Evolutionary conservation across 2,329 filamentous ascomycete genomes (phyloP).

Genomic region (Diaporthe humulicola): DNA sequence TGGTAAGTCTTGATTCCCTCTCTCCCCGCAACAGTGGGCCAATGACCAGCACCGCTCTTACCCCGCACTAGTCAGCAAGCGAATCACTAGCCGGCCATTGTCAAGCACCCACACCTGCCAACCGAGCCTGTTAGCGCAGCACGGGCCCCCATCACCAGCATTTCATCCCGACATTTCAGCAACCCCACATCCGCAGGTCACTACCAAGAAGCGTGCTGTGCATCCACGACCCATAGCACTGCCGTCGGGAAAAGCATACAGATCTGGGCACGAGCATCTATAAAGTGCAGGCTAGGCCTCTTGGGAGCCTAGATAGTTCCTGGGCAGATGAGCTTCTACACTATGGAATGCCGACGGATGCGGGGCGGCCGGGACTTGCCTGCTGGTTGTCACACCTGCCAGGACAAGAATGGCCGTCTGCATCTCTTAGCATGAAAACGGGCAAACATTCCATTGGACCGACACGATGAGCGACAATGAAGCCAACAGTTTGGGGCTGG

Average conservation of each 20-base stretch:
- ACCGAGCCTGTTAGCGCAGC: background rate
- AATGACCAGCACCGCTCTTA: background rate
- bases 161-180: conserved; percentile 20
- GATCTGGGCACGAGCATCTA: background rate
- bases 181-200: background rate
- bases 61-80: conserved; percentile 34
- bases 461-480: background rate
- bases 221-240: background rate
- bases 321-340: conserved; percentile 13
- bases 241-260: conserved; percentile 18
- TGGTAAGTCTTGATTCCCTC: conserved; percentile 25
- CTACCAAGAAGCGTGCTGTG: background rate
- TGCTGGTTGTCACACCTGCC: background rate
- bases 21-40: conserved; percentile 6
- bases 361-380: background rate
- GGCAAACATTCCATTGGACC: conserved; percentile 4
- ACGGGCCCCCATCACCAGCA: background rate
- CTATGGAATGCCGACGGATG: conserved; percentile 6
- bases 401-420: background rate
- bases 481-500: background rate
- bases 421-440: background rate
- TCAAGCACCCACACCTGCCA: conserved; percentile 17
- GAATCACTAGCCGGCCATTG: conserved; percentile 35
- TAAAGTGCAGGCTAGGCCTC: background rate
- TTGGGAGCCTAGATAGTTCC: conserved; percentile 3